phyloP scores from a whole-genome alignment of 2,329 filamentous ascomycete genomes.

The Lasiodiplodia citricola region DNA sequence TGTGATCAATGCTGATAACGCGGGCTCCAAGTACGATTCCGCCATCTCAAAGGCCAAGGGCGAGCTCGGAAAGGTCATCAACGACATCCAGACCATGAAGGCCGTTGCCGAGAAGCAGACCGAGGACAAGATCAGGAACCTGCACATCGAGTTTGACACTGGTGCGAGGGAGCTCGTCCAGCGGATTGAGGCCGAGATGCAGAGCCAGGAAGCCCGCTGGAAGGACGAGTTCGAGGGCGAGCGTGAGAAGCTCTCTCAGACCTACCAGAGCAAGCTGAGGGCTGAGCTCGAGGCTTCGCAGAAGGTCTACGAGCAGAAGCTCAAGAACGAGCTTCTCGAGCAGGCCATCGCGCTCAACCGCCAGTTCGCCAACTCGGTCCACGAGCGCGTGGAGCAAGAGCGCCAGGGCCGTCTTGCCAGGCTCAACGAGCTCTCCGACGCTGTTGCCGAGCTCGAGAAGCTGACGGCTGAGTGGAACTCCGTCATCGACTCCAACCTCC shows the following conservation, averaged over 20 bases:
- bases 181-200: slow-evolving; percentile 84
- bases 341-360: slow-evolving; percentile 89
- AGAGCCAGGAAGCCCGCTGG: slow-evolving; percentile 80
- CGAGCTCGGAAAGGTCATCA: slow-evolving; percentile 77
- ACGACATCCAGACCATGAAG: slow-evolving; percentile 78
- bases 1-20: slow-evolving; percentile 85
- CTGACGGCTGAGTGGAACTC: slow-evolving; percentile 89
- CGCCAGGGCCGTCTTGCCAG: slow-evolving; percentile 85
- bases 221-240: slow-evolving; percentile 87
- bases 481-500: slow-evolving; percentile 86
- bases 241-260: slow-evolving; percentile 76
- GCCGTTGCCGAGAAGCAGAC: slow-evolving; percentile 71
- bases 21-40: slow-evolving; percentile 75
- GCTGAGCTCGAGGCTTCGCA: slow-evolving; percentile 79
- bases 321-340: slow-evolving; percentile 84
- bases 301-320: slow-evolving; percentile 79
- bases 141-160: slow-evolving; percentile 79
- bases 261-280: slow-evolving; percentile 80
- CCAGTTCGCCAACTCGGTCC: slow-evolving; percentile 78
- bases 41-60: slow-evolving; percentile 85
- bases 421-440: slow-evolving; percentile 77
- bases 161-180: slow-evolving; percentile 86
- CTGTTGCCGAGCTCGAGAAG: slow-evolving; percentile 82
- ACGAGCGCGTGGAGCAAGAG: slow-evolving; percentile 84
- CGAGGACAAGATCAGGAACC: slow-evolving; percentile 73